Percentiles rank a stretch among this genome's conserved stretches.
phyloP scores from a whole-genome alignment of 2,329 filamentous ascomycete species.

The Ilyonectria robusta region DNA sequence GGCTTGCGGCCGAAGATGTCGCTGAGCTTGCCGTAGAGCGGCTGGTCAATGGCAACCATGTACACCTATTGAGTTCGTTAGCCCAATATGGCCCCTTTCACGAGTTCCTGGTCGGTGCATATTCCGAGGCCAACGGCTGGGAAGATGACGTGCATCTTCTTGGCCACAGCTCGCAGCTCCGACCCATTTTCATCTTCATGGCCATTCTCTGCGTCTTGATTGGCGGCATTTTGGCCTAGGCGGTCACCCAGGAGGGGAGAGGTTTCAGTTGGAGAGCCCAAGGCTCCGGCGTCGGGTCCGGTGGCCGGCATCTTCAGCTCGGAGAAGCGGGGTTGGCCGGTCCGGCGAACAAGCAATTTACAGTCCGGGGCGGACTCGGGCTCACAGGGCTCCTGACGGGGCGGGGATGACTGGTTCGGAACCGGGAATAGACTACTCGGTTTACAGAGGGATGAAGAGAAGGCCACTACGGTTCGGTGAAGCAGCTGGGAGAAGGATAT shows the following conservation, averaged over 20 bases:
- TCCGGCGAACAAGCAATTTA: not conserved
- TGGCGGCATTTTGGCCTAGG: not conserved
- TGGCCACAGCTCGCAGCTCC: constrained; percentile 41
- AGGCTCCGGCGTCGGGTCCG: constrained; percentile 2
- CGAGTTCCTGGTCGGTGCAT: not conserved
- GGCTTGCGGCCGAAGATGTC: constrained; percentile 80
- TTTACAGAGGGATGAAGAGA: not conserved
- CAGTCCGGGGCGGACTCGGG: not conserved
- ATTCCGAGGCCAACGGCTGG: constrained; percentile 58
- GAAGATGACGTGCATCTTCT: constrained; percentile 56
- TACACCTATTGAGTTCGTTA: constrained; percentile 68
- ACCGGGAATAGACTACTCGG: not conserved
- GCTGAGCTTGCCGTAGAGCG: constrained; percentile 78
- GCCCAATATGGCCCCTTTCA: constrained; percentile 7
- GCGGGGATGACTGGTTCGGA: not conserved
- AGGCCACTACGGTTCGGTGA: not conserved
- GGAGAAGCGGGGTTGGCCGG: constrained; percentile 11
- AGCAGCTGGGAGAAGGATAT: not conserved
- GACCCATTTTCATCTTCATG: constrained; percentile 8
- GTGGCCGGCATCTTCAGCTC: constrained; percentile 32
- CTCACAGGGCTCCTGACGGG: not conserved
- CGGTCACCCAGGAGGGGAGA: constrained; percentile 49
- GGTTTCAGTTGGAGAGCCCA: constrained; percentile 38
- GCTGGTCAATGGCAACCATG: constrained; percentile 81
- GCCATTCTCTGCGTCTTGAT: constrained; percentile 34